Percentiles rank a stretch among this genome's conserved stretches.
phyloP scores from a whole-genome alignment of 805 yeast species.

The Candida easanensis region DNA sequence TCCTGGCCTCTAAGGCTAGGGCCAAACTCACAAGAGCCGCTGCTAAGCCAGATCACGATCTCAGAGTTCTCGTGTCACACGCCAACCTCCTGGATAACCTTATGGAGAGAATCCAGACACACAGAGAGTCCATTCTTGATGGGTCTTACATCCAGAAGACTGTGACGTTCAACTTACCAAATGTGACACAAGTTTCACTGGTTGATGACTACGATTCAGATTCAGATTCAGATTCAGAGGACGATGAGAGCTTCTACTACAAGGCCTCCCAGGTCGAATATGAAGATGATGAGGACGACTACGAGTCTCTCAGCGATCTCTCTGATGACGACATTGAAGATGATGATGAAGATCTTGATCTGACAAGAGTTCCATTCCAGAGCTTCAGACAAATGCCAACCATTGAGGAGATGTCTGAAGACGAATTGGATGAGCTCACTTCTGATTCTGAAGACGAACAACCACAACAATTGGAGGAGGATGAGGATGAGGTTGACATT shows the following conservation, averaged over 20 bases:
- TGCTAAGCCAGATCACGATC: slow-evolving; percentile 22
- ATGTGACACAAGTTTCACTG: slow-evolving; percentile 7
- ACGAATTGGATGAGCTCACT: slow-evolving; percentile 18
- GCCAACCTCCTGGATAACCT: slow-evolving; percentile 27
- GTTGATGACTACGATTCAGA: slow-evolving; percentile 10
- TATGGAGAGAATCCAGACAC: slow-evolving; percentile 24
- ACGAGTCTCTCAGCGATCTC: slow-evolving; percentile 4
- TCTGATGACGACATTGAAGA: slow-evolving; percentile 9
- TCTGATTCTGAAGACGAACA: slow-evolving; percentile 14
- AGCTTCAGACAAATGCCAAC: slow-evolving; percentile 25
- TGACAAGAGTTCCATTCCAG: neutral
- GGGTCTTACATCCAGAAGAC: slow-evolving; percentile 9
- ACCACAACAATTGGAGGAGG: neutral
- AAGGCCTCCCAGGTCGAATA: slow-evolving; percentile 10
- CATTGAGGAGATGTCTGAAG: slow-evolving; percentile 22
- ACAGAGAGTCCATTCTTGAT: slow-evolving; percentile 14
- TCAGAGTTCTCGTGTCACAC: slow-evolving; percentile 26
- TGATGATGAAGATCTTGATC: slow-evolving; percentile 15
- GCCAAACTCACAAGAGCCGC: slow-evolving; percentile 27
- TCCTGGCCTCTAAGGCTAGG: slow-evolving; percentile 26
- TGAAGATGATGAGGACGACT: slow-evolving; percentile 13
- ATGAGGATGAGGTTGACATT: slow-evolving; percentile 21
- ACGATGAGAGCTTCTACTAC: slow-evolving; percentile 10
- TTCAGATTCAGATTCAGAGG: slow-evolving; percentile 14
- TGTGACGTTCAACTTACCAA: slow-evolving; percentile 12